Base-by-base conservation (phyloP, 2,329 filamentous ascomycete species). In the Amauroascus verrucosus region DNA sequence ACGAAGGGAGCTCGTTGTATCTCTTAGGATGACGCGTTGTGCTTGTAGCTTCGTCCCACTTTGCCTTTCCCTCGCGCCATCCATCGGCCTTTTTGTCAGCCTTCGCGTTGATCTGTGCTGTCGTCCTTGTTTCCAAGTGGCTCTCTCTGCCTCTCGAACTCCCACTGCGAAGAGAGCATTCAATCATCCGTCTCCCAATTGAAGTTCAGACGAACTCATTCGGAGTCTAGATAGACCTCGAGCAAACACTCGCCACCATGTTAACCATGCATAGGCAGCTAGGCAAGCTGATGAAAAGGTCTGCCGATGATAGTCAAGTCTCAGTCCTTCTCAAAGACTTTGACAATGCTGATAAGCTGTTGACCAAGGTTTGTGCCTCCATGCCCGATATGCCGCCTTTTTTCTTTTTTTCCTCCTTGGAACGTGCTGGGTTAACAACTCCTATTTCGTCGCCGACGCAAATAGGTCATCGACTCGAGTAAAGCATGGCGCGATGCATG, bases 401-500 rank as follows among this genome's bases (percentile, higher is more conserved):
- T 7, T 5, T 26, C 24, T 22, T 24, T 35, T 3, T 6, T 32
- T 44, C 8, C 14, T 45, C 43, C 37, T 16, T 40, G 11, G 5
- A 33, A 9, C 3, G 28, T 47, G 30, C 24, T 1, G 6, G 32
- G 30, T 32, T 48, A 35, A 48, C 18, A 5, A 24, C 16, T 35
- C 11, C 20, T 32, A 2, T 35, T 47, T 20, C 22, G 30, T 48
- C n/a, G n/a, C 38, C 50, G 1, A 7, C 18, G 5, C 18, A 26
- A 26, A 14, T 55, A 91, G 85, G 80, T 93, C 61, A 80, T 89
- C 60, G 84, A 88, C 59, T 82, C 84, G 57, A 81, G 84, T 35
- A 85, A 82, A 67, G 75, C 81, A 65, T 93, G 86, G 83, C 81
- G 84, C 63, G 85, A 91, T 63, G 78, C 84, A 9, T 94, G 88